These are phyloP conservation scores for Ophiocordyceps australis DNA, from an alignment of 2,329 filamentous ascomycete genomes.

Conservation along the genomic window DNA sequence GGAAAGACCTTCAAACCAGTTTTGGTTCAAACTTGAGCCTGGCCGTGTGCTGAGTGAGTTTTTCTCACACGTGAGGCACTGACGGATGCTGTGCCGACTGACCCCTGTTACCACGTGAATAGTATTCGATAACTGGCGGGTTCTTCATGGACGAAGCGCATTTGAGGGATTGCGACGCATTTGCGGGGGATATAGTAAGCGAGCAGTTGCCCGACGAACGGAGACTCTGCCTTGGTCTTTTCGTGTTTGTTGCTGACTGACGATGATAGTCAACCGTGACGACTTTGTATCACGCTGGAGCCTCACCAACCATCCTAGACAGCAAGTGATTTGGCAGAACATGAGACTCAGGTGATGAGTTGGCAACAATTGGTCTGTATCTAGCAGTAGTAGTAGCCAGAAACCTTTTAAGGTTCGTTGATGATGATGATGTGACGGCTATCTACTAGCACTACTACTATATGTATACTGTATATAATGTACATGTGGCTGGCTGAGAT, in stretches of 20 bases:
- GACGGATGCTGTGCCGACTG: constrained; percentile 1
- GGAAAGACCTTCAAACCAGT: constrained; percentile 45
- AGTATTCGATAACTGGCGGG: constrained; percentile 95
- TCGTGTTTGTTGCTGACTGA: neutral
- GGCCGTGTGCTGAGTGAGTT: constrained; percentile 57
- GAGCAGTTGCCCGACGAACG: too few relatives aligned
- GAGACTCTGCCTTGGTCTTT: neutral
- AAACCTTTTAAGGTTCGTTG: too few relatives aligned
- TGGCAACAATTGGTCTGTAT: too few relatives aligned
- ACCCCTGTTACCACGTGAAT: constrained; percentile 1
- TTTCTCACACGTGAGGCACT: neutral
- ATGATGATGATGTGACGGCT: too few relatives aligned
- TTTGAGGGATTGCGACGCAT: constrained; percentile 77
- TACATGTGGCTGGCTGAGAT: too few relatives aligned
- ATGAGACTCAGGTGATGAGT: too few relatives aligned
- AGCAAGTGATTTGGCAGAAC: too few relatives aligned
- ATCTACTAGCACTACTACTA: too few relatives aligned
- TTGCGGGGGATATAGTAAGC: constrained; percentile 79
- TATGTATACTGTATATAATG: too few relatives aligned
- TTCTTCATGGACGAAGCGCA: constrained; percentile 68
- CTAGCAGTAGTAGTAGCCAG: too few relatives aligned
- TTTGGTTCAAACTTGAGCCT: constrained; percentile 65
- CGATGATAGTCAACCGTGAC: constrained; percentile 48
- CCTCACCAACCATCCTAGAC: constrained; percentile 46
- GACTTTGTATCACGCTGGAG: constrained; percentile 65